A percentile compares a stretch with the other conserved stretches of the same genome.
Evolutionary conservation across 148 eudicot genomes (phyloP).

Genomic region (Diospyros lotus): DNA sequence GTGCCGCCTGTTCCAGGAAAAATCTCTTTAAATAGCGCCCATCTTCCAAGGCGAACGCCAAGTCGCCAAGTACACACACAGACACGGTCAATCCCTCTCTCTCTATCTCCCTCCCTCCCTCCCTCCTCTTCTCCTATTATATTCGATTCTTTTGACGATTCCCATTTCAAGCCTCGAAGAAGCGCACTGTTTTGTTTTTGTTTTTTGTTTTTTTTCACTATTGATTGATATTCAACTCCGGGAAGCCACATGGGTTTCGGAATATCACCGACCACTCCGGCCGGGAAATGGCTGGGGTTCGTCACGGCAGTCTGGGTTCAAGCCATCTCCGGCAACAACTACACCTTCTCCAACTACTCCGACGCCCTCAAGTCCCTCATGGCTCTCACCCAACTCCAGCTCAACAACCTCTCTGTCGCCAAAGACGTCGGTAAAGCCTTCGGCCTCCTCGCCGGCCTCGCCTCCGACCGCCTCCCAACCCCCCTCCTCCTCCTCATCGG

Average conservation of each 20-base stretch:
- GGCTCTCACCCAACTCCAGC: slow-evolving; percentile 48
- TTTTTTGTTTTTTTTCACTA: too few species aligned
- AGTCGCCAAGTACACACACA: too few species aligned
- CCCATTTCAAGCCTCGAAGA: too few species aligned
- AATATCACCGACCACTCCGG: slow-evolving; percentile 18
- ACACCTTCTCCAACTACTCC: slow-evolving; percentile 71
- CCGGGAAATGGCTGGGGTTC: slow-evolving; percentile 66
- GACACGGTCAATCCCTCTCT: too few species aligned
- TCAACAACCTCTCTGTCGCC: slow-evolving; percentile 63
- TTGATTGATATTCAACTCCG: too few species aligned
- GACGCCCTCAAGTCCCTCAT: slow-evolving; percentile 52
- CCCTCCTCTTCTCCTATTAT: too few species aligned
- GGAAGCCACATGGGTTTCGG: slow-evolving; percentile 2
- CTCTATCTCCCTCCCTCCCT: too few species aligned
- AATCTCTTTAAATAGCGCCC: too few species aligned
- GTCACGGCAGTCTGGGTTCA: slow-evolving; percentile 80
- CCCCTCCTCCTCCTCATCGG: slow-evolving; percentile 56
- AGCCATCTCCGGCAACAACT: slow-evolving; percentile 66
- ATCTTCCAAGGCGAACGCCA: too few species aligned
- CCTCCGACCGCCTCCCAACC: slow-evolving; percentile 49
- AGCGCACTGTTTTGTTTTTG: too few species aligned
- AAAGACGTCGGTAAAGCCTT: slow-evolving; percentile 72
- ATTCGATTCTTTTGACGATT: too few species aligned
- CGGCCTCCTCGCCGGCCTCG: slow-evolving; percentile 59
- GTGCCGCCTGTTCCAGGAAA: too few species aligned